phyloP scores from a whole-genome alignment of 495 filamentous ascomycete species.

The Monascus purpureus region DNA sequence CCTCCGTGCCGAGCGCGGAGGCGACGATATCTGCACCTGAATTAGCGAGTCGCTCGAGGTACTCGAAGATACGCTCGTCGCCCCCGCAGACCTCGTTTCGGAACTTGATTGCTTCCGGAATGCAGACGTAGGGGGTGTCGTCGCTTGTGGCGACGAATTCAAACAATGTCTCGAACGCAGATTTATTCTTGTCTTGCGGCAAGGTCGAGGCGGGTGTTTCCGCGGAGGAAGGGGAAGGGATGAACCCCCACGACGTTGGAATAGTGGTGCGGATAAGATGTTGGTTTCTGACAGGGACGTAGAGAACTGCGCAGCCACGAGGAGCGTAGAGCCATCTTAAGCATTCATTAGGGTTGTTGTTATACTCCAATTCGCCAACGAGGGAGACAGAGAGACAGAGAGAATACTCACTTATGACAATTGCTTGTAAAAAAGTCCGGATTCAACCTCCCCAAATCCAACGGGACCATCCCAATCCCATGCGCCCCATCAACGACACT shows the following conservation, averaged over 20 bases:
- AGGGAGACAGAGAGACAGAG: background rate
- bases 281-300: conserved; percentile 64
- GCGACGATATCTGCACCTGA: conserved; percentile 46
- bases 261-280: conserved; percentile 56
- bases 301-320: conserved; percentile 66
- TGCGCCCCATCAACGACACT: conserved; percentile 71
- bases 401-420: conserved; percentile 60
- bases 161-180: conserved; percentile 54
- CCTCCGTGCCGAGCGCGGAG: conserved; percentile 49
- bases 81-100: conserved; percentile 56
- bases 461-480: conserved; percentile 59
- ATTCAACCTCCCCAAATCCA: conserved; percentile 49
- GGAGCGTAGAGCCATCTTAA: conserved; percentile 70
- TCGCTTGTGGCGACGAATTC: conserved; percentile 69
- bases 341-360: background rate
- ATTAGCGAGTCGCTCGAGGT: conserved; percentile 41
- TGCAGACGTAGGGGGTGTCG: conserved; percentile 52
- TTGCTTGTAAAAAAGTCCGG: conserved; percentile 80
- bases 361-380: background rate
- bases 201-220: conserved; percentile 15
- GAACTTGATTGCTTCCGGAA: conserved; percentile 56
- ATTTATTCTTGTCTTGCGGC: conserved; percentile 32
- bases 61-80: conserved; percentile 50
- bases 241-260: conserved; percentile 52
- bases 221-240: conserved; percentile 19